Base-by-base conservation (phyloP, 768 basidiomycete species). In the Lentinula sp. region DNA sequence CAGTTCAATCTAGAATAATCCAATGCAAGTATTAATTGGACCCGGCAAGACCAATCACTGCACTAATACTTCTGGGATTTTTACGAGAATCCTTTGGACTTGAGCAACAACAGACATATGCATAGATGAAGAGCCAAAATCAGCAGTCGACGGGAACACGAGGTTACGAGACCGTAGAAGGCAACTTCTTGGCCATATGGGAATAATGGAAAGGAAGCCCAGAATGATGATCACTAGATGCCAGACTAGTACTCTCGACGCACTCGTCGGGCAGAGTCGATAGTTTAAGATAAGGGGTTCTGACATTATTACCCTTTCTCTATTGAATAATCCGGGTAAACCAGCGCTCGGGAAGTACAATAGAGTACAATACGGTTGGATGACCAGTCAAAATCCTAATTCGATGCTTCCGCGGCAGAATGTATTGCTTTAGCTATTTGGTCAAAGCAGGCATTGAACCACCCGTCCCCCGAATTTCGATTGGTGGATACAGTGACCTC, bases 371-470 rank as follows among this genome's bases (percentile, higher is more conserved):
- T 28, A 28, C 28, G 28, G 28, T 28, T 28, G 28, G 28, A 28
- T 28, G 28, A 28, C 28, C 28, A 3, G 28, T 28, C 28, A 28
- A 28, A 28, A 28, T 28, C 23, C 46, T 18, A 18, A 1, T 48
- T 48, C 46, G 46, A 18, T 23, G 18, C 37, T 37, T 16, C 37
- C 55, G 23, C 23, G n/a, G 18, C 37, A 56, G 55, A 56, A 20
- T 71, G 61, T 59, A 69, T 71, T 23, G 76, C 70, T 65, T 80
- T 83, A 62, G 76, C 70, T 66, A 90, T 79, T 67, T 90, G 87
- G 54, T 77, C 74, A 65, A 89, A 82, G 68, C 88, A 90, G 10
- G 79, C 77, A 51, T 79, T 76, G 66, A 87, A 87, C 87, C 90
- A 90, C 66, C 78, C 84, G 59, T 71, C 71, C 16, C 72, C 48